A percentile compares a stretch with the other conserved stretches of the same genome.
Evolutionary conservation across 78 protist genomes (phyloP).

Genomic region (Dictyostelium purpureum): DNA sequence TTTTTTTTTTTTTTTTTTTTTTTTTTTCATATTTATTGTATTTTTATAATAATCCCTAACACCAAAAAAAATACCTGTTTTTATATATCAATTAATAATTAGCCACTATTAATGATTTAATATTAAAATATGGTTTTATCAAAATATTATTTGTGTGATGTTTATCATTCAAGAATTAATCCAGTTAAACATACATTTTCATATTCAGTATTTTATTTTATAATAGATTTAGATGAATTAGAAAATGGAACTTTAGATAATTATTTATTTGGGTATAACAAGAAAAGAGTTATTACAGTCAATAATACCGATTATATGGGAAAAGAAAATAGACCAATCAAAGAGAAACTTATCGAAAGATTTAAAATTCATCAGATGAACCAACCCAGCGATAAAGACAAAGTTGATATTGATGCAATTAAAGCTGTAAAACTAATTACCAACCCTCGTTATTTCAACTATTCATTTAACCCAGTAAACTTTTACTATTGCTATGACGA

Average conservation of each 20-base stretch:
- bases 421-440: constrained; percentile 19
- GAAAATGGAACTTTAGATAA: constrained; percentile 15
- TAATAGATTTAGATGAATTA: constrained; percentile 51
- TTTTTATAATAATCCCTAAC: too few species aligned
- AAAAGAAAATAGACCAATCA: neutral
- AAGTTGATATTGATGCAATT: neutral
- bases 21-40: too few species aligned
- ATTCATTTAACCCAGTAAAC: constrained; percentile 42
- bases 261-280: constrained; percentile 24
- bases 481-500: constrained; percentile 38
- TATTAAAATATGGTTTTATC: constrained; percentile 4
- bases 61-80: too few species aligned
- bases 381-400: too few species aligned
- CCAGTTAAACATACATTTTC: constrained; percentile 47
- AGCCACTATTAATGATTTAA: too few species aligned
- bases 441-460: constrained; percentile 38
- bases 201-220: constrained; percentile 39
- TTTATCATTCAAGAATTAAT: constrained; percentile 40
- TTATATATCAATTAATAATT: neutral
- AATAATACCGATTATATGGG: constrained; percentile 40
- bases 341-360: neutral
- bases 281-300: neutral
- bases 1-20: too few species aligned
- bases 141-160: constrained; percentile 17
- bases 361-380: neutral